A percentile compares a stretch with the other conserved stretches of the same genome.
Evolutionary conservation across 805 yeast genomes (phyloP).

Genomic region (Candida caryicola): DNA sequence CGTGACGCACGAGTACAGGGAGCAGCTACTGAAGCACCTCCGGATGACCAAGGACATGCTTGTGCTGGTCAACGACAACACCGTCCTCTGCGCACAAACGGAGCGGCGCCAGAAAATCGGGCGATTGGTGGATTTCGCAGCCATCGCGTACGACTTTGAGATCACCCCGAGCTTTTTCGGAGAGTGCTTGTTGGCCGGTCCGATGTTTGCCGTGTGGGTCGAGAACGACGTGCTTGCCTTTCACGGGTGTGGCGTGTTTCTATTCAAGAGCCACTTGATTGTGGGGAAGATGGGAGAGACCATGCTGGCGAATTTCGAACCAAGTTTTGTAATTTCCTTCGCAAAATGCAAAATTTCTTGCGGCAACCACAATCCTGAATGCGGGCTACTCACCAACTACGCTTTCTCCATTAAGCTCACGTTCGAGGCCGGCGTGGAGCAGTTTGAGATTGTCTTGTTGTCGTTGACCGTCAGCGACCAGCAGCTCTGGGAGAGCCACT

Average conservation of each 20-base stretch:
- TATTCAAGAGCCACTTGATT: conserved; percentile 53
- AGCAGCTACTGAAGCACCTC: conserved; percentile 8
- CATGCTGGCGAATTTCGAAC: conserved; percentile 24
- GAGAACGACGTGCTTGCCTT: conserved; percentile 14
- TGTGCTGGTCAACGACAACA: conserved; percentile 23
- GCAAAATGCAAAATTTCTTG: conserved; percentile 26
- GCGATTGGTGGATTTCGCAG: conserved; percentile 10
- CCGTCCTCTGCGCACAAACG: conserved; percentile 19
- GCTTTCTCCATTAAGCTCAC: conserved; percentile 39
- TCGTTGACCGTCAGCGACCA: conserved; percentile 32
- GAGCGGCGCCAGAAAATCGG: conserved; percentile 14
- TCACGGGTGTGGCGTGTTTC: conserved; percentile 32
- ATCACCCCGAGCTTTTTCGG: conserved; percentile 49
- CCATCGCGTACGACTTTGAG: conserved; percentile 4
- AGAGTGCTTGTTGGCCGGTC: conserved; percentile 41
- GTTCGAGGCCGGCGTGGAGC: conserved; percentile 42
- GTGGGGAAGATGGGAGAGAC: conserved; percentile 25
- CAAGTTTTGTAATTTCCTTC: conserved; percentile 50
- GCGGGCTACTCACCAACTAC: conserved; percentile 31
- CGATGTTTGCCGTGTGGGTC: conserved; percentile 40
- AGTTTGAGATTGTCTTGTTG: conserved; percentile 45
- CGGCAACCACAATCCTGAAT: conserved; percentile 20
- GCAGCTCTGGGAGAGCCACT: conserved; percentile 37
- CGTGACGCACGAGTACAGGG: conserved; percentile 15
- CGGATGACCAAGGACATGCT: conserved; percentile 19